Evolutionary conservation across 371 early-diverging fungal genomes (phyloP).

Genomic region (Mortierella sp.): DNA sequence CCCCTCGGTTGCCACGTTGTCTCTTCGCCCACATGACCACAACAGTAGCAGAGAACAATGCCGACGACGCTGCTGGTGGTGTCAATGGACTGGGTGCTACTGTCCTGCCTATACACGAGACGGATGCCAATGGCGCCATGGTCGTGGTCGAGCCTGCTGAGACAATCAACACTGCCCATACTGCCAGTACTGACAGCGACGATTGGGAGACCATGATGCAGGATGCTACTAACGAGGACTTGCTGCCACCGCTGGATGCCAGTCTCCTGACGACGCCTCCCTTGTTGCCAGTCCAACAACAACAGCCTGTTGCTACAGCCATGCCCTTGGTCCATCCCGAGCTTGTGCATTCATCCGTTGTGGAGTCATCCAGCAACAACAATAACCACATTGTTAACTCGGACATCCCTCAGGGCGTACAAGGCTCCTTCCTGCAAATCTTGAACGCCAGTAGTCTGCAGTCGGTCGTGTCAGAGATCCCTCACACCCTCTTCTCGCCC

Average conservation of each 20-base stretch:
- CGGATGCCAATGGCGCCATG: constrained; percentile 13
- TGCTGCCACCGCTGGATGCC: constrained; percentile 14
- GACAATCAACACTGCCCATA: constrained; percentile 21
- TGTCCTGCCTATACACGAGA: neutral
- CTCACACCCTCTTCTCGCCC: neutral
- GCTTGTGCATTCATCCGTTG: constrained; percentile 1
- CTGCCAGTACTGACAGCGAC: constrained; percentile 28
- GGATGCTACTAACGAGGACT: constrained; percentile 24
- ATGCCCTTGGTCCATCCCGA: constrained; percentile 36
- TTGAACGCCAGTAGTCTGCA: neutral
- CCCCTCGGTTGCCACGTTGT: constrained; percentile 43
- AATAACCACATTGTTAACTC: too few species aligned
- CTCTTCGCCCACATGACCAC: constrained; percentile 36
- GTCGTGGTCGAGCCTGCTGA: constrained; percentile 15
- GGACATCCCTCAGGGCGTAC: neutral
- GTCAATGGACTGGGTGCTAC: neutral
- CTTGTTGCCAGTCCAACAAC: constrained; percentile 26
- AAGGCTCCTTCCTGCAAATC: constrained; percentile 1
- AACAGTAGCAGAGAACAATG: constrained; percentile 7
- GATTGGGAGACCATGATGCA: constrained; percentile 38
- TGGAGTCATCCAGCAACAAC: constrained; percentile 4
- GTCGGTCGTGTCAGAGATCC: neutral
- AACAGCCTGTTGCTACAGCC: constrained; percentile 46
- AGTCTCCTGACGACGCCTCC: constrained; percentile 33
- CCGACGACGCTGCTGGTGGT: constrained; percentile 4